Conservation (phyloP, 2,329 filamentous ascomycete genomes). For the Fusarium torulosum region DNA sequence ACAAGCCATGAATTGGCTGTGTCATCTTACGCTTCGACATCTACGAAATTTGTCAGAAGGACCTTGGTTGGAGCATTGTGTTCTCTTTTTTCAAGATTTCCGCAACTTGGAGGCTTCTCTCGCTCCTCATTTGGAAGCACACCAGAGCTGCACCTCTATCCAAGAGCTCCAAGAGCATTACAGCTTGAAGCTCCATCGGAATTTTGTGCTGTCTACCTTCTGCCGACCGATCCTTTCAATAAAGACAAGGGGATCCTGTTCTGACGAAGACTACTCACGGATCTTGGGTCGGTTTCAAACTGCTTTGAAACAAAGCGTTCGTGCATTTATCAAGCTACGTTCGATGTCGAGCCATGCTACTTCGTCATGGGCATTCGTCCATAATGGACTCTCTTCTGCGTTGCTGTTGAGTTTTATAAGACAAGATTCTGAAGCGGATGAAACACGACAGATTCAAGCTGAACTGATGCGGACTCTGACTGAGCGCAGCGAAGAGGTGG, state of each 20-base stretch:
- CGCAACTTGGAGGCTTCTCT: too few species aligned
- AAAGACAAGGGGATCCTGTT: background rate
- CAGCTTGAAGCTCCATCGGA: conserved; percentile 22
- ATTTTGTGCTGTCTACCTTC: conserved; percentile 30
- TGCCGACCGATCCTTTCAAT: conserved; percentile 29
- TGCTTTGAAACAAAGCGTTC: conserved; percentile 18
- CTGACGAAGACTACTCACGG: background rate
- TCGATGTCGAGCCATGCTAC: conserved; percentile 28
- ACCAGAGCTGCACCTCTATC: conserved; percentile 17
- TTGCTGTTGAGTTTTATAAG: too few species aligned
- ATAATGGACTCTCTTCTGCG: background rate
- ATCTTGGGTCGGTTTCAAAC: conserved; percentile 13
- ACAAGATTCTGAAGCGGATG: too few species aligned
- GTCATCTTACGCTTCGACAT: conserved; percentile 13
- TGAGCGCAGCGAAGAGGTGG: too few species aligned
- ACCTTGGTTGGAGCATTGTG: too few species aligned
- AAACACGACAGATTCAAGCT: too few species aligned
- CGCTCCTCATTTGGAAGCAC: too few species aligned
- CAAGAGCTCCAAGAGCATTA: conserved; percentile 31
- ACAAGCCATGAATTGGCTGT: conserved; percentile 40
- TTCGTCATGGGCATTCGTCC: conserved; percentile 39
- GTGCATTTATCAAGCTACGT: conserved; percentile 31
- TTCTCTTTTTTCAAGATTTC: too few species aligned
- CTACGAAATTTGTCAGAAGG: too few species aligned
- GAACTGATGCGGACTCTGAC: too few species aligned